Base-by-base conservation (phyloP, 495 filamentous ascomycete genomes). In the Penicillium verhagenii region DNA sequence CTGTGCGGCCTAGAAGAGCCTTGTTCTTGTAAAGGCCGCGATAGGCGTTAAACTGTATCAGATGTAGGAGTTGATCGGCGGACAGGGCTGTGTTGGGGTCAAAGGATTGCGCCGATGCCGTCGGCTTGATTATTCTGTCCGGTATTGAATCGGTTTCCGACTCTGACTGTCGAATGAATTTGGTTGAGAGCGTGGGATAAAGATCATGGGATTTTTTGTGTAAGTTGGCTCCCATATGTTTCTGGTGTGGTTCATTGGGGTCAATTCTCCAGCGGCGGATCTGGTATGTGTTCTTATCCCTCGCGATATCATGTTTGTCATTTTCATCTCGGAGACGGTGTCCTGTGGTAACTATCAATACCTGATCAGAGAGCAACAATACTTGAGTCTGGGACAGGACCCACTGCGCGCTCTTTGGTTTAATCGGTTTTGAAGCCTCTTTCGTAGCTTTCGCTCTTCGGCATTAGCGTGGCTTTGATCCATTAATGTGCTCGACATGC, bases 1-100 rank as follows among this genome's bases (percentile, higher is more conserved):
- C 29, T 5, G 37, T 31, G 5, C 21, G 39, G 9, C 47, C 48
- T 20, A 57, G 54, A 10, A 40, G 20, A 10, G 47, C 11, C 24
- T 51, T 59, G n/a, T 59, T 59, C 8, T 5, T 19, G 52, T 40
- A 14, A 1, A 87, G 66, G 60, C 89, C 78, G 52, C 90, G 87
- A 70, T 91, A 92, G 60, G 86, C 61, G 75, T 93, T 80, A 54
- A 68, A 70, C 20, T 67, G 52, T 21, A 70, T 53, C 47, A 72
- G 67, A 28, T 29, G 56, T 37, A 66, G 56, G 24, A 66, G 50
- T 54, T 63, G 51, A 21, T 60, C 57, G 9, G 47, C 3, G 18
- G 55, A 61, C 6, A 23, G 49, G 23, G 37, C 11, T 9, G 21
- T 29, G 4, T 40, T 24, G 14, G 33, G 18, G 10, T 3, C 11